These are phyloP conservation scores for Acanthamoeba lenticulata DNA, from an alignment of 208 protist genomes.

Conservation along the genomic window DNA sequence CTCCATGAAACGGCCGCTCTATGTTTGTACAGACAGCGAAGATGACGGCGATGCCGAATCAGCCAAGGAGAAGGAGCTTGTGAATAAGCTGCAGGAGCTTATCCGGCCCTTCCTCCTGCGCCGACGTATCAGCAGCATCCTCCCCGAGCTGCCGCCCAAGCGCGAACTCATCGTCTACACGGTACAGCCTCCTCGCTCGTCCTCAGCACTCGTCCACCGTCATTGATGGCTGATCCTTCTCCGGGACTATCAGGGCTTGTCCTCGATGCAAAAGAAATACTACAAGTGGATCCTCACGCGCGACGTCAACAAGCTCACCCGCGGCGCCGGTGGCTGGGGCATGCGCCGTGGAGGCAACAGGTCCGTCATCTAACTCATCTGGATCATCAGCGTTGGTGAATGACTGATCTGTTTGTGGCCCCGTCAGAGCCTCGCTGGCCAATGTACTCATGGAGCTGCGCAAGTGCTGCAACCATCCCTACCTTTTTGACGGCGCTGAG, in stretches of 20 bases:
- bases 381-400: too few species aligned
- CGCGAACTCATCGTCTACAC: conserved; percentile 82
- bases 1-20: too few species aligned
- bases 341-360: not conserved
- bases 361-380: not conserved
- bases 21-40: too few species aligned
- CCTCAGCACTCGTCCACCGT: not conserved
- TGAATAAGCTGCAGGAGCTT: conserved; percentile 88
- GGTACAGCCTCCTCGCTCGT: conserved; percentile 39
- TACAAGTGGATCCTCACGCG: conserved; percentile 86
- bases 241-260: not conserved
- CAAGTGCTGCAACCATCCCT: conserved; percentile 94
- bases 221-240: not conserved
- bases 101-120: conserved; percentile 83
- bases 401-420: not conserved
- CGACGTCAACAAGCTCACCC: conserved; percentile 85
- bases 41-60: not conserved
- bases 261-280: conserved; percentile 86
- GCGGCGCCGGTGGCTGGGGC: conserved; percentile 40
- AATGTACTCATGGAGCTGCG: conserved; percentile 93
- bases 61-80: conserved; percentile 70
- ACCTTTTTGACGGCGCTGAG: conserved; percentile 80
- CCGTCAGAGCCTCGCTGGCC: conserved; percentile 73
- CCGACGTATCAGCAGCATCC: conserved; percentile 87
- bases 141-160: conserved; percentile 82